Conservation (phyloP, 2,329 filamentous ascomycete genomes). For the Trichophyton rubrum region DNA sequence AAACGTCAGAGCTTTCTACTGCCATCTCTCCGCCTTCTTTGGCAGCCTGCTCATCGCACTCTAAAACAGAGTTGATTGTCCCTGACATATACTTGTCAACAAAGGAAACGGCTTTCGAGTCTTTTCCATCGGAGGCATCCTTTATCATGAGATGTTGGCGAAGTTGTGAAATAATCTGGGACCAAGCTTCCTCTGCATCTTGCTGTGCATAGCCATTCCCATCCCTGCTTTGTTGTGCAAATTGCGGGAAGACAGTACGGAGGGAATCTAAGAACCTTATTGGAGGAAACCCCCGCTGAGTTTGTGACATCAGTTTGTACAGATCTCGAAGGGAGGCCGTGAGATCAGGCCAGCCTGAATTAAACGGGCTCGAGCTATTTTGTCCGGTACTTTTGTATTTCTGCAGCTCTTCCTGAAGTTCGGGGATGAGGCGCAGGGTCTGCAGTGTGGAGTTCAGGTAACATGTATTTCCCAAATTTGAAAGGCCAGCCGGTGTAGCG, state of each 20-base stretch:
- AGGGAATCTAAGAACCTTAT: constrained; percentile 71
- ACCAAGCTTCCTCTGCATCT: constrained; percentile 97
- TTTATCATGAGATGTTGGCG: constrained; percentile 62
- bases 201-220: constrained; percentile 88
- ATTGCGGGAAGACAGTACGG: constrained; percentile 73
- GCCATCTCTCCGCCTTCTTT: constrained; percentile 61
- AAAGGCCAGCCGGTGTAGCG: constrained; percentile 73
- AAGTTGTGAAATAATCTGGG: constrained; percentile 78
- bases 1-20: constrained; percentile 56
- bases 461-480: constrained; percentile 94
- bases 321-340: constrained; percentile 66
- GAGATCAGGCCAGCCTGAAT: constrained; percentile 54
- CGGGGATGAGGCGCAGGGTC: constrained; percentile 73
- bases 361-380: constrained; percentile 38
- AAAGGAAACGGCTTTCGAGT: constrained; percentile 50
- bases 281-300: constrained; percentile 75
- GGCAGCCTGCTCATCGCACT: constrained; percentile 71
- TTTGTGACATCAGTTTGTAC: constrained; percentile 80
- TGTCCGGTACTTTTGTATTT: constrained; percentile 42
- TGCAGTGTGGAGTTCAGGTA: constrained; percentile 98
- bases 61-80: constrained; percentile 61
- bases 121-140: constrained; percentile 30
- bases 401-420: constrained; percentile 67
- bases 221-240: constrained; percentile 74
- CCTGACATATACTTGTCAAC: constrained; percentile 86